Evolutionary conservation across 2,329 filamentous ascomycete genomes (phyloP), one percentile per base, ranked within the genome.

Genomic region (Alternaria panax): DNA sequence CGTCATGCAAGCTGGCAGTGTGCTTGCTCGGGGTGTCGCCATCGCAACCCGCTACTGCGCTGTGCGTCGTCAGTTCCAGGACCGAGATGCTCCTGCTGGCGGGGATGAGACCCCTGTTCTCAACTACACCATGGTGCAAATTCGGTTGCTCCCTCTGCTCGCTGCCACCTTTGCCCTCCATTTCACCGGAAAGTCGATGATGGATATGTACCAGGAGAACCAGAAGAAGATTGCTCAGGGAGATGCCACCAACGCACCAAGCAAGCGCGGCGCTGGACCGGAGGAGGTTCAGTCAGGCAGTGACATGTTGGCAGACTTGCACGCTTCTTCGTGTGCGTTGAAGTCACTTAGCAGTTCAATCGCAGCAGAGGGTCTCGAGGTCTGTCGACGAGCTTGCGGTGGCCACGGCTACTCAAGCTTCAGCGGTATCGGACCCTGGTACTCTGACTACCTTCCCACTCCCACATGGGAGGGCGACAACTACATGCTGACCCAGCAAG

Each of bases 401-500:
- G 90, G 91, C 6, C 91, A 93, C 74, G 90, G 90, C 46, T 93
- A 92, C 81, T 88, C 85, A 54, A 87, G 84, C 70, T 92, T 92
- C 80, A 87, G 87, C 54, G 91, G 91, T n/a, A 91, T 93, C 66
- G 90, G 90, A 1, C 80, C 85, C 18, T 91, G 87, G 85, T 93
- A 92, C 69, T 84, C 90, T 27, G 90, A 93, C 75, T 92, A 92
- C 73, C 82, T 92, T 1, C 90, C 91, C 16, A 90, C 86, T 0
- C 80, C 82, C 4, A 91, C 89, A 9, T 91, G 88, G 88, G 90
- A 92, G 75, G 90, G 90, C 43, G 90, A 92, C 80, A 92, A 92
- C 81, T 92, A 91, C 81, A 92, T 93, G 90, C 82, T 93, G 59
- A 91, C 89, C 9, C 90, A 93, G 76, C 90, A 93, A 79, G 90